phyloP scores from a whole-genome alignment of 2,329 filamentous ascomycete species.

The Pseudogymnoascus sp. region DNA sequence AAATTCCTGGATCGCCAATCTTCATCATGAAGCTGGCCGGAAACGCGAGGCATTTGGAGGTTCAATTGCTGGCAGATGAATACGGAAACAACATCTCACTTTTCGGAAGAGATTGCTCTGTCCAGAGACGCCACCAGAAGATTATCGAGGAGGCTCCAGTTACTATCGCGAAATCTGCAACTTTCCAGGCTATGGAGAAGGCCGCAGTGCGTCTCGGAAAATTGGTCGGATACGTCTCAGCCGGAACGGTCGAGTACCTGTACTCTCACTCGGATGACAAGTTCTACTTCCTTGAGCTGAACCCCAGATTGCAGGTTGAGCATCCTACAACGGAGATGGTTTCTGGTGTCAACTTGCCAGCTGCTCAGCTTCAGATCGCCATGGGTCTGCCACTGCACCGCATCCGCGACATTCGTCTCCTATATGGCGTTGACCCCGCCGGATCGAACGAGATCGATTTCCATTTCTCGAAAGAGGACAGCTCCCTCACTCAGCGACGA shows the following conservation, averaged over 20 bases:
- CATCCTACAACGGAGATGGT: slow-evolving; percentile 99
- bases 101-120: slow-evolving; percentile 96
- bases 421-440: slow-evolving; percentile 93
- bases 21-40: slow-evolving; percentile 99
- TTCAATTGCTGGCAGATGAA: slow-evolving; percentile 94
- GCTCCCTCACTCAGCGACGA: slow-evolving; percentile 74
- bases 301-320: slow-evolving; percentile 98
- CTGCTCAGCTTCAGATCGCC: slow-evolving; percentile 94
- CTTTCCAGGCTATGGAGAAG: slow-evolving; percentile 94
- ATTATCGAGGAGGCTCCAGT: slow-evolving; percentile 99
- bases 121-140: slow-evolving; percentile 97
- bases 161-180: slow-evolving; percentile 81
- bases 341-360: slow-evolving; percentile 91
- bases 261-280: slow-evolving; percentile 98
- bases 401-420: slow-evolving; percentile 88
- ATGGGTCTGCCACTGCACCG: slow-evolving; percentile 97
- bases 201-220: slow-evolving; percentile 89
- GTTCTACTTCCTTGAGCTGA: slow-evolving; percentile 98
- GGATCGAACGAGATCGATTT: slow-evolving; percentile 86
- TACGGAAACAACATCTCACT: slow-evolving; percentile 99
- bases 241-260: slow-evolving; percentile 96
- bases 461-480: slow-evolving; percentile 82
- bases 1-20: slow-evolving; percentile 97
- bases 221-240: slow-evolving; percentile 95
- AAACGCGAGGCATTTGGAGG: slow-evolving; percentile 92